phyloP scores from a whole-genome alignment of 139 green algal species.

The Picochlorum costavermella region DNA sequence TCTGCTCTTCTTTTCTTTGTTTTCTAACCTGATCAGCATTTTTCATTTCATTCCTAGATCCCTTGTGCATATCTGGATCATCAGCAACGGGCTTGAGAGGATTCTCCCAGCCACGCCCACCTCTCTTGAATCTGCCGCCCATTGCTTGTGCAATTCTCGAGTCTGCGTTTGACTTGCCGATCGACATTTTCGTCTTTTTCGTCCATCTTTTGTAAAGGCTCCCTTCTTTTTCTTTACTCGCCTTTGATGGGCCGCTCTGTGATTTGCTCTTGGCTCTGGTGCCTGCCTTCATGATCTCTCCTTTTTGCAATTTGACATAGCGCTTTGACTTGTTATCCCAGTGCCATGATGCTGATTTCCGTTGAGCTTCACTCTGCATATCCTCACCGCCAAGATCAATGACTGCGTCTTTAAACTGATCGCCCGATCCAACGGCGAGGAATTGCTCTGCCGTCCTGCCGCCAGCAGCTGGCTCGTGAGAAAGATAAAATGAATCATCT shows the following conservation, averaged over 20 bases:
- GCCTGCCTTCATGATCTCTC: slow-evolving; percentile 35
- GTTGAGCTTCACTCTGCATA: slow-evolving; percentile 8
- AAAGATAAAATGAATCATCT: slow-evolving; percentile 48
- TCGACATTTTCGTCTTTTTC: slow-evolving; percentile 42
- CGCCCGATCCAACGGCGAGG: slow-evolving; percentile 7
- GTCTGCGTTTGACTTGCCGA: slow-evolving; percentile 19
- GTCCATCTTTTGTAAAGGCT: slow-evolving; percentile 63
- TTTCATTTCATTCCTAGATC: slow-evolving; percentile 16
- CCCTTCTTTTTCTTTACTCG: slow-evolving; percentile 15
- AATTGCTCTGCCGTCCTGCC: slow-evolving; percentile 9
- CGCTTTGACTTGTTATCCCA: slow-evolving; percentile 70
- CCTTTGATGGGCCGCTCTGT: slow-evolving; percentile 13
- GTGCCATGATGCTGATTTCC: slow-evolving; percentile 37
- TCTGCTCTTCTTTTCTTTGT: slow-evolving; percentile 12
- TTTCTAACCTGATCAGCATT: slow-evolving; percentile 29
- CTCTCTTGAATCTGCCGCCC: slow-evolving; percentile 35
- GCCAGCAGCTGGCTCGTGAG: slow-evolving; percentile 14
- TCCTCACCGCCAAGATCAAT: slow-evolving; percentile 77
- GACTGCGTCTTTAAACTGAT: slow-evolving; percentile 38
- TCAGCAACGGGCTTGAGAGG: slow-evolving; percentile 13
- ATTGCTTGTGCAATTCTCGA: slow-evolving; percentile 1
- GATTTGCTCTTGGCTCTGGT: slow-evolving; percentile 28
- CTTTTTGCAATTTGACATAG: slow-evolving; percentile 62
- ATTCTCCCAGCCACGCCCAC: slow-evolving; percentile 45
- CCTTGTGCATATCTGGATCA: background rate